Conservation (phyloP, 139 green algal genomes). For the Picochlorum sp. region DNA sequence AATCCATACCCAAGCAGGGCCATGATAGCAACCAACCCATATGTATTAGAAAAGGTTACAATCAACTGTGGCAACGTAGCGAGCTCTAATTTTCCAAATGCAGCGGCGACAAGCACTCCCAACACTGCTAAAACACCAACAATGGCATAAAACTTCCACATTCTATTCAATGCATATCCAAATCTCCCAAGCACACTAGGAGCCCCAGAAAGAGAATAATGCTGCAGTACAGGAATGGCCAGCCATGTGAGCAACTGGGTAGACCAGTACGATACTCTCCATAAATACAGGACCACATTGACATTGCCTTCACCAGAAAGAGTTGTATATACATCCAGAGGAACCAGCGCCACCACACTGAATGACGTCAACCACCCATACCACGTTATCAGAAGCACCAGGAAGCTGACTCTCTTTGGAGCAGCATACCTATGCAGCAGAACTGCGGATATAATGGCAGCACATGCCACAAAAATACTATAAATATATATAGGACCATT, state of each 20-base stretch:
- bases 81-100: slow-evolving; percentile 33
- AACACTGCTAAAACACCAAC: slow-evolving; percentile 45
- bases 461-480: too few relatives aligned
- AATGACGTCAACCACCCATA: slow-evolving; percentile 78
- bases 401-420: slow-evolving; percentile 28
- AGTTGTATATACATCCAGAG: slow-evolving; percentile 69
- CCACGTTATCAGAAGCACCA: slow-evolving; percentile 41
- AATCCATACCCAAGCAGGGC: slow-evolving; percentile 83
- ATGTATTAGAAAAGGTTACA: slow-evolving; percentile 78
- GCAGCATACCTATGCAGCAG: slow-evolving; percentile 42
- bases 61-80: slow-evolving; percentile 46
- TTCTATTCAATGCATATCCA: slow-evolving; percentile 49
- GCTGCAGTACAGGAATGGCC: slow-evolving; percentile 75
- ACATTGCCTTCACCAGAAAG: slow-evolving; percentile 11
- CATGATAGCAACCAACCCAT: slow-evolving; percentile 68
- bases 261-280: slow-evolving; percentile 67
- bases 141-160: slow-evolving; percentile 64
- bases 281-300: slow-evolving; percentile 41
- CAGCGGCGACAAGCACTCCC: slow-evolving; percentile 46
- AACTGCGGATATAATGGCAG: background rate
- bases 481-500: background rate
- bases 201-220: slow-evolving; percentile 77
- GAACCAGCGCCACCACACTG: slow-evolving; percentile 73
- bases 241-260: slow-evolving; percentile 78
- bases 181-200: slow-evolving; percentile 60